Evolutionary conservation across 768 basidiomycete genomes (phyloP), one percentile per base, ranked within the genome.

Genomic region (Symmetrospora coprosmae): DNA sequence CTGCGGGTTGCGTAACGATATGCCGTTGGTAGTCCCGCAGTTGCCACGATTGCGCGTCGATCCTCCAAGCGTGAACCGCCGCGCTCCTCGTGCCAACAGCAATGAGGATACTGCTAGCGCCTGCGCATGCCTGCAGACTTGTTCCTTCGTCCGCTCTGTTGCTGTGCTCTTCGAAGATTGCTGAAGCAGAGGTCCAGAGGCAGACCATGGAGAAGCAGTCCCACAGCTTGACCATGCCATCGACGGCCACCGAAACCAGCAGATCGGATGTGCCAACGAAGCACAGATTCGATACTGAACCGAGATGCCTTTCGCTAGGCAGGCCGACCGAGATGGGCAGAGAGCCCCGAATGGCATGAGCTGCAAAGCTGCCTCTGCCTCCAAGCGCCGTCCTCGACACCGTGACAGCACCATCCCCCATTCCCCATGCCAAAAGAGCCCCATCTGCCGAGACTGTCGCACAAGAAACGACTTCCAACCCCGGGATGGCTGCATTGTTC

Each of bases 141-240:
- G n/a, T n/a, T n/a, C n/a, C n/a, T n/a, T n/a, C n/a, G n/a, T n/a
- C n/a, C n/a, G n/a, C n/a, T n/a, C n/a, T n/a, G n/a, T n/a, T n/a
- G n/a, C n/a, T n/a, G n/a, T n/a, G n/a, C n/a, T n/a, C n/a, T n/a
- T n/a, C n/a, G n/a, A n/a, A n/a, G n/a, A n/a, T n/a, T n/a, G n/a
- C n/a, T n/a, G n/a, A n/a, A n/a, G 39, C 6, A 13, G 55, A 58
- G 6, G 55, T 19, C 55, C 55, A 58, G 7, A 58, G 4, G 43
- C 38, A 16, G 55, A 39, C 55, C n/a, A n/a, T n/a, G 17, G 17
- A 43, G 7, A 28, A 17, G 13, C 39, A 31, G 17, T 58, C 55
- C 55, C 55, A 58, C 16, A 58, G 39, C 55, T 58, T 58, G 28
- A 47, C 55, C 9, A 47, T 46, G 14, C 55, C 41, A 46, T 58